phyloP scores from a whole-genome alignment of 2,329 filamentous ascomycete genomes.

The Cladosporium sp. region DNA sequence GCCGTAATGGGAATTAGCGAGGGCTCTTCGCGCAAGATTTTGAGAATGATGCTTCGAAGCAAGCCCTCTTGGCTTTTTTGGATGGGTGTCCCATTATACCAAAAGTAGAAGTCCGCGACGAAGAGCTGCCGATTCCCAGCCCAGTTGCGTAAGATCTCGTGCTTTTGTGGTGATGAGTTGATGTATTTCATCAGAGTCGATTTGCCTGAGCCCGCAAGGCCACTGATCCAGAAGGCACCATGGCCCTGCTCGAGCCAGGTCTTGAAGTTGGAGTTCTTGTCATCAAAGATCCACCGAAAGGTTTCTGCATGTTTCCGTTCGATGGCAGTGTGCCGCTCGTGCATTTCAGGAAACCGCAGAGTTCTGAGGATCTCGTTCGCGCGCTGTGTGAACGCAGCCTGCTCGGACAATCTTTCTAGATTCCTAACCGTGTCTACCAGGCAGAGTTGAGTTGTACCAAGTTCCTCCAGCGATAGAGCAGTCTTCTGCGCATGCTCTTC shows the following conservation, averaged over 20 bases:
- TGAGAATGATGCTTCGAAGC: slow-evolving; percentile 13
- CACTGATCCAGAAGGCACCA: slow-evolving; percentile 13
- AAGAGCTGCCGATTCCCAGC: neutral
- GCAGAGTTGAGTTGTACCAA: no score
- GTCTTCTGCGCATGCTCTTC: no score
- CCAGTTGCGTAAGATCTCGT: neutral
- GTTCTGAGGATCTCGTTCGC: neutral
- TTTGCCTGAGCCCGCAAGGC: slow-evolving; percentile 16
- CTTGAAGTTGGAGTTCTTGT: neutral
- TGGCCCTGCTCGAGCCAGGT: neutral
- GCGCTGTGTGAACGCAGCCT: no score
- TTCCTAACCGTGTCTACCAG: no score
- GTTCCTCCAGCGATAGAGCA: no score
- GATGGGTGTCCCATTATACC: slow-evolving; percentile 13
- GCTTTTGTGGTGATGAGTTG: neutral
- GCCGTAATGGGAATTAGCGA: no score
- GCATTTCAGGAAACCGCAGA: neutral
- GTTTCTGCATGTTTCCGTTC: neutral
- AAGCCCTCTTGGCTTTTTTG: slow-evolving; percentile 17
- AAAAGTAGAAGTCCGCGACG: slow-evolving; percentile 14
- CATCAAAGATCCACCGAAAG: neutral
- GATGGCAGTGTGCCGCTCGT: neutral
- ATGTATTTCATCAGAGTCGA: slow-evolving; percentile 16
- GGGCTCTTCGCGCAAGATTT: no score
- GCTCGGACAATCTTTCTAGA: no score